phyloP scores from a whole-genome alignment of 78 protist genomes.

The Creolimax fragrantissima region DNA sequence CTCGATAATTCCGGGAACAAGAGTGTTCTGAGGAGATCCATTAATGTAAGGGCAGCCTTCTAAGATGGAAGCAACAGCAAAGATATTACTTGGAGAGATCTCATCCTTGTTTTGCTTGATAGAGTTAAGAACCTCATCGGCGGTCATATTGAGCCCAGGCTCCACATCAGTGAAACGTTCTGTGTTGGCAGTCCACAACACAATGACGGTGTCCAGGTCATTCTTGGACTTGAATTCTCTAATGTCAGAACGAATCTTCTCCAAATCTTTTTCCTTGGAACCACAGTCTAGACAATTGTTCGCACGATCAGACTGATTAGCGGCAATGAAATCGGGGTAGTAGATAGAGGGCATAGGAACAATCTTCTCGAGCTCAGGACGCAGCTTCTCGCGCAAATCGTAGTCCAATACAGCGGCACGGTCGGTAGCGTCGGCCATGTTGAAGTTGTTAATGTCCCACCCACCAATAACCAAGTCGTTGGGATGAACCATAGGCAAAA shows the following conservation, averaged over 20 bases:
- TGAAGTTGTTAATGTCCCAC: conserved; percentile 91
- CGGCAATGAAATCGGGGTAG: conserved; percentile 96
- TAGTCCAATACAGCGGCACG: conserved; percentile 88
- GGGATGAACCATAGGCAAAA: conserved; percentile 98
- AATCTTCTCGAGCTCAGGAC: conserved; percentile 69
- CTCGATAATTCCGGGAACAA: conserved; percentile 92
- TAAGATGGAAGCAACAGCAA: conserved; percentile 92
- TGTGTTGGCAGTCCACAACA: conserved; percentile 98
- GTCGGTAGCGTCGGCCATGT: conserved; percentile 89
- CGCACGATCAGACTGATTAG: conserved; percentile 95
- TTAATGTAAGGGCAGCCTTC: conserved; percentile 93
- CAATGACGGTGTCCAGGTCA: conserved; percentile 77
- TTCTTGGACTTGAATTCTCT: conserved; percentile 84
- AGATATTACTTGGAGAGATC: conserved; percentile 91
- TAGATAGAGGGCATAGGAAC: conserved; percentile 88
- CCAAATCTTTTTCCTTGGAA: conserved; percentile 74
- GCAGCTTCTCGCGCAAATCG: conserved; percentile 82
- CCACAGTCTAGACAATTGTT: conserved; percentile 84
- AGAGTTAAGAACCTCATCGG: conserved; percentile 70
- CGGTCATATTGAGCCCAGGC: conserved; percentile 88
- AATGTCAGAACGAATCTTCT: conserved; percentile 84
- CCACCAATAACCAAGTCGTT: conserved; percentile 95
- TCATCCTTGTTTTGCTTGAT: conserved; percentile 57
- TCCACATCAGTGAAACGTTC: conserved; percentile 86
- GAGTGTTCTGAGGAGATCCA: conserved; percentile 98